Evolutionary conservation across 805 yeast species (phyloP).

Genomic region (Wickerhamiella sorbophila): DNA sequence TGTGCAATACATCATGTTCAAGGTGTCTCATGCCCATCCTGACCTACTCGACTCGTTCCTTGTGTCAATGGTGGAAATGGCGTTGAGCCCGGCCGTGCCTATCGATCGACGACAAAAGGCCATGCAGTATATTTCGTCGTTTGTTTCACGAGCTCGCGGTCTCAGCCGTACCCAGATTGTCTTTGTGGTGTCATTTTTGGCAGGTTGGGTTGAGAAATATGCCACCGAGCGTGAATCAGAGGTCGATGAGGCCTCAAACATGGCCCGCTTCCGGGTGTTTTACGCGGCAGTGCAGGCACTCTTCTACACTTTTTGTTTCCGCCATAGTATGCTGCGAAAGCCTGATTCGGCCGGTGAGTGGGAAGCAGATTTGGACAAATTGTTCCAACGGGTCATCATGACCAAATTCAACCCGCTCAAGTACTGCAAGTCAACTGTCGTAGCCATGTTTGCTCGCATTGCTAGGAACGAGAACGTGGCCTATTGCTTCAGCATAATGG

Average conservation of each 20-base stretch:
- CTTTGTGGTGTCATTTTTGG: constrained; percentile 67
- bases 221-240: constrained; percentile 77
- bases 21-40: constrained; percentile 63
- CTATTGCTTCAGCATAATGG: constrained; percentile 86
- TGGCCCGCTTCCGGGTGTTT: constrained; percentile 81
- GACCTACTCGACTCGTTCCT: constrained; percentile 76
- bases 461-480: constrained; percentile 83
- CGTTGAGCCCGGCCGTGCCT: constrained; percentile 55
- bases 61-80: constrained; percentile 67
- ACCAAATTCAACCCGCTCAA: constrained; percentile 88
- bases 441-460: constrained; percentile 80
- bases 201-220: constrained; percentile 72
- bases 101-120: constrained; percentile 72
- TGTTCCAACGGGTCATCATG: constrained; percentile 71
- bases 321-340: constrained; percentile 46
- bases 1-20: constrained; percentile 72
- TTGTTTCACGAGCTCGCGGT: constrained; percentile 71
- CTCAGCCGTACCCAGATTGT: constrained; percentile 58
- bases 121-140: constrained; percentile 82
- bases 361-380: constrained; percentile 50
- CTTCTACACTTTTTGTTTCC: constrained; percentile 81
- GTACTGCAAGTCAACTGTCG: constrained; percentile 87
- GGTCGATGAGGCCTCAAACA: constrained; percentile 54
- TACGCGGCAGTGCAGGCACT: constrained; percentile 86
- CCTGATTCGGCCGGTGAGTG: constrained; percentile 21